Evolutionary conservation across 768 basidiomycete genomes (phyloP).

Genomic region (Lyophyllum semitale): DNA sequence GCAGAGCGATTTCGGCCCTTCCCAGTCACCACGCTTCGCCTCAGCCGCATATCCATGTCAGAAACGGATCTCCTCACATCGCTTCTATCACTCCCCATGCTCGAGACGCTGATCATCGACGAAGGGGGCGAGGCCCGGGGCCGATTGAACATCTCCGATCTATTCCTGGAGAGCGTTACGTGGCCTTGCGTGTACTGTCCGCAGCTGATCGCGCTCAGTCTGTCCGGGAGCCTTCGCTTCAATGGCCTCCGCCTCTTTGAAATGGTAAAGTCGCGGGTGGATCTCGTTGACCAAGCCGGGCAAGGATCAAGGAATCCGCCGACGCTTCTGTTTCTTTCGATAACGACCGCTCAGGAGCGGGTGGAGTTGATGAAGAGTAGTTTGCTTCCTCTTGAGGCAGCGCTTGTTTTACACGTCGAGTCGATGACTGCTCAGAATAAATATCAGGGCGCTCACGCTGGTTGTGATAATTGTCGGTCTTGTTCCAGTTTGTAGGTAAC

Average conservation of each 20-base stretch:
- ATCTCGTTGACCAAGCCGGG: neutral
- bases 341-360: neutral
- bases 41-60: neutral
- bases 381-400: neutral
- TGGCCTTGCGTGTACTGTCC: neutral
- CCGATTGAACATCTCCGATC: neutral
- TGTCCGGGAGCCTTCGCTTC: neutral
- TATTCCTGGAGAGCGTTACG: neutral
- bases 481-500: too few species aligned
- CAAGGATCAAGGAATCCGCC: neutral
- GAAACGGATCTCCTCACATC: neutral
- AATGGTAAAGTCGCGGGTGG: neutral
- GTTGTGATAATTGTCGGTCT: too few species aligned
- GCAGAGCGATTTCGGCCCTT: neutral
- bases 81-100: neutral
- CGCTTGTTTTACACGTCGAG: neutral
- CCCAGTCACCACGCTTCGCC: neutral
- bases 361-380: neutral
- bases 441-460: too few species aligned
- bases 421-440: too few species aligned
- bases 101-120: neutral
- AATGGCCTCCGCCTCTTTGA: neutral
- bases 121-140: neutral
- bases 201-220: neutral
- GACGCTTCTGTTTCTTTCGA: neutral